Evolutionary conservation across 2,329 filamentous ascomycete genomes (phyloP), one percentile per base, ranked within the genome.

Genomic region (Botryotinia calthae): DNA sequence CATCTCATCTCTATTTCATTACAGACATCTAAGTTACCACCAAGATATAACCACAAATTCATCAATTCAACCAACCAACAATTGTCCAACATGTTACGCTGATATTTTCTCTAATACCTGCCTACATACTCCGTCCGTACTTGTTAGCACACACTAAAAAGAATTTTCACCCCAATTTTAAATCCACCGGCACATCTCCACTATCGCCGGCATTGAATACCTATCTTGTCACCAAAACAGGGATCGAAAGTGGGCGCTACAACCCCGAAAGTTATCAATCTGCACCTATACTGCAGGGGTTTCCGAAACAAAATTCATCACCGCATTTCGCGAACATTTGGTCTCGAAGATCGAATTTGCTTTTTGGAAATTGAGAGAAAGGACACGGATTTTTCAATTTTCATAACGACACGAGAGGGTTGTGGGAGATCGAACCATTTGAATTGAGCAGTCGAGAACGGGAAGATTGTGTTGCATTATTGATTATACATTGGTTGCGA

Each of bases 201-300:
- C 65, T 42, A n/a, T 28, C 25, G 9, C 56, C 69, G 69, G 59
- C 69, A 65, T 71, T 65, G 46, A 56, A 42, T 42, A 71, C 69
- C 69, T 71, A 54, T 65, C 69, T 71, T 8, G 69, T 64, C 59
- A 20, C 31, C 3, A 31, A 16, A 28, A 44, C 64, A 62, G 51
- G 62, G 63, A 67, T 67, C n/a, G 1, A 62, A 40, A 28, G 2
- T 20, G 2, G 25, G n/a, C 25, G 58, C 54, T 70, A 9, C 14
- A 63, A 48, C 42, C 68, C 40, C 68, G 25, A 63, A 28, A 20
- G 40, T 34, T n/a, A 62, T 37, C 56, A 22, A 70, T 61, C 40
- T 37, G 40, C 18, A 16, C 22, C 54, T n/a, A 16, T 22, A 18
- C 18, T 44, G 28, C 51, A 58, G 67, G 67, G 54, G 25, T 70